Evolutionary conservation across 2,329 filamentous ascomycete genomes (phyloP), one percentile per base, ranked within the genome.

Genomic region (Periconia sp.): DNA sequence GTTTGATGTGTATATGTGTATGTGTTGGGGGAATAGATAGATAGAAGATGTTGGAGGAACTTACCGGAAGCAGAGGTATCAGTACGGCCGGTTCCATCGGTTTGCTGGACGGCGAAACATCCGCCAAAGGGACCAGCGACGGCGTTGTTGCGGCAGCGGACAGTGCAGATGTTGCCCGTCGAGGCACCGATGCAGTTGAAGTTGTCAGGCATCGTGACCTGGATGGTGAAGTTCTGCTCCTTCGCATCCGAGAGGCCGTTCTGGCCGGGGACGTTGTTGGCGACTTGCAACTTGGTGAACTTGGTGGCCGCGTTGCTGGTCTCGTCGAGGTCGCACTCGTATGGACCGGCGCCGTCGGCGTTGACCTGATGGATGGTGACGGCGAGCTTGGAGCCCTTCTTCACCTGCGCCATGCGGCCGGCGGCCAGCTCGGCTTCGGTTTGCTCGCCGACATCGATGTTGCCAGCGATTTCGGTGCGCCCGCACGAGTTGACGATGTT

Each of bases 331-430:
- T 84, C 84, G 73, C 85, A 87, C 7, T 78, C 80, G 68, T 86
- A 87, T 1, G 85, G 85, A 2, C 85, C 86, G 48, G 82, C 85
- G 47, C 86, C 86, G 61, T 88, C 86, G 20, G 78, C 78, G 68
- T 88, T 88, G 64, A 88, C 84, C 63, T 84, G 82, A 61, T 83
- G 81, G 37, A 73, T 74, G 9, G 73, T 73, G 47, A 73, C 69
- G 17, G 60, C 59, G 33, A 73, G 55, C 9, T 56, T 59, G 9
- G 61, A 64, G 41, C 70, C 69, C 10, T 48, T 45, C 2, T 58
- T 57, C 40, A 72, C 69, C 6, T 56, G 46, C 9, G 70, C 66
- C 43, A 74, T 62, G 15, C 65, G 61, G 8, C 66, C 66, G 13
- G 62, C 64, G 30, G 70, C 63, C 14, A 73, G 54, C 49, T 73